Evolutionary conservation across 768 basidiomycete genomes (phyloP), one percentile per base, ranked within the genome.

Genomic region (Lentinus brumalis): DNA sequence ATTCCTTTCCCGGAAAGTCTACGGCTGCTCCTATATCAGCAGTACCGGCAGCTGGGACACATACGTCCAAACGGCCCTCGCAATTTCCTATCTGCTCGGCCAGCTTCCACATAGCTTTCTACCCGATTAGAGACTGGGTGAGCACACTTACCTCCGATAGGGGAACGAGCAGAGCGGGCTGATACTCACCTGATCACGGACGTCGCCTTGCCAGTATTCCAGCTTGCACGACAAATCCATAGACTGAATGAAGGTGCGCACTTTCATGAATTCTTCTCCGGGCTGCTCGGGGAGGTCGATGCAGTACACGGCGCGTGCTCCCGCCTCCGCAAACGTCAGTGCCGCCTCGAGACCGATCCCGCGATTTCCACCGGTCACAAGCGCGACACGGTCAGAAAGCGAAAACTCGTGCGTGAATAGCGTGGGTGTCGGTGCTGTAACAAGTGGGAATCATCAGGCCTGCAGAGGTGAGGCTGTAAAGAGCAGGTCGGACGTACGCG

Each of bases 321-420:
- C 91, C 15, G 84, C 86, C 75, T 92, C 91, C 35, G 82, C 83
- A 38, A 92, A 74, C 2, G 86, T 84, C 53, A 92, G 74, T 32
- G 89, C 89, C 87, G 89, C 87, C 75, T 94, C 92, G 12, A 94
- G 83, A 3, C 92, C 92, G 12, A 93, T 81, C 0, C 91, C 79
- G 35, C 76, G 75, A 62, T 77, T 74, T 15, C 63, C 79, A 8
- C 78, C 78, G 16, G 76, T 73, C n/a, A 80, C 76, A 47, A 78
- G 67, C 38, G 70, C 76, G 40, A 76, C 75, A 18, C 75, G 71
- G 61, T 71, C 73, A 15, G 64, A 60, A 38, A 78, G 66, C 16
- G 72, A 66, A 57, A 72, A 69, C 56, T 72, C 71, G 53, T 69
- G 57, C 49, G 50, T 29, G 54, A 71, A 69, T 45, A 69, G 59